Evolutionary conservation across 176 grass and related monocot species (phyloP).

Genomic region (Saccharum officinarum): DNA sequence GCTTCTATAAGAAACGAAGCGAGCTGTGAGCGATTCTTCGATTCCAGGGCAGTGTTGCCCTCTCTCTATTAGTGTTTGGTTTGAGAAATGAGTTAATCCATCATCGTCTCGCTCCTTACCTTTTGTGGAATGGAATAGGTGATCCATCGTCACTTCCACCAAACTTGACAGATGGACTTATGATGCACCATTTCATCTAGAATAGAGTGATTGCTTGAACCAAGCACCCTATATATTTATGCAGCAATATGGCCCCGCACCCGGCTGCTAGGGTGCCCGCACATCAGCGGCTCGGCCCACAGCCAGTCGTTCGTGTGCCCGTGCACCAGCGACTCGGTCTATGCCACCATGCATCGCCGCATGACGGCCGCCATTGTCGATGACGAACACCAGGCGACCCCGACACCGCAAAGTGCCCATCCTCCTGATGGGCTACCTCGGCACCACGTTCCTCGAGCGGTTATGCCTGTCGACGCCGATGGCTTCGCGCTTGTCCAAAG

Average conservation of each 20-base stretch:
- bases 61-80: neutral
- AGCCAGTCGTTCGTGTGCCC: no score
- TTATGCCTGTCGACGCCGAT: no score
- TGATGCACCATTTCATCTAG: neutral
- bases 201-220: neutral
- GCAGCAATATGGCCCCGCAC: neutral
- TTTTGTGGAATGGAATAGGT: neutral
- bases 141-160: neutral
- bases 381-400: no score
- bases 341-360: no score
- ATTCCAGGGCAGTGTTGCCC: neutral
- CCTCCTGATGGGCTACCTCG: no score
- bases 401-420: no score
- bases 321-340: no score
- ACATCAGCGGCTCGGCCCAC: no score
- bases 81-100: neutral
- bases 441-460: no score
- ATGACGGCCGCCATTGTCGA: no score
- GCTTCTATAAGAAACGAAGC: neutral
- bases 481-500: no score
- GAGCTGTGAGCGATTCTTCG: neutral
- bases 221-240: neutral
- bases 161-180: neutral
- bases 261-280: no score
- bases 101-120: neutral